Conservation (phyloP, 805 yeast species). For the Lachancea waltii region DNA sequence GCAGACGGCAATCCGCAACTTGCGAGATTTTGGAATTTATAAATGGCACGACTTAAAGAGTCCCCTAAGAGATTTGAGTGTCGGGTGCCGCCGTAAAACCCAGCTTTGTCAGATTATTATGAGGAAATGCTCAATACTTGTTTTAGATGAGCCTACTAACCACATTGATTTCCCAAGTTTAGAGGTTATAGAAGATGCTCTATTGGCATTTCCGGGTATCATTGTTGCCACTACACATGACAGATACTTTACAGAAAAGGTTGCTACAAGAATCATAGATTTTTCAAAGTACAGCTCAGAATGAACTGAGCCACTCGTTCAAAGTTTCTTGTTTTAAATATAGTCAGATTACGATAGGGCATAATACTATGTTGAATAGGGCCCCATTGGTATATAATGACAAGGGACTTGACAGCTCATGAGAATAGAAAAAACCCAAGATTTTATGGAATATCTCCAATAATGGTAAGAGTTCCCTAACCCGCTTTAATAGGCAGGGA, state of each 20-base stretch:
- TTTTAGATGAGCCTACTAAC: constrained; percentile 17
- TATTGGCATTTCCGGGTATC: constrained; percentile 15
- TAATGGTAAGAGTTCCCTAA: neutral
- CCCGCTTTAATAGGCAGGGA: neutral
- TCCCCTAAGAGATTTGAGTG: constrained; percentile 13
- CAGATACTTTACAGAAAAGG: constrained; percentile 15
- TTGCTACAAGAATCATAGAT: constrained; percentile 13
- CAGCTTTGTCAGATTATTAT: constrained; percentile 17
- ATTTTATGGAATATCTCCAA: neutral
- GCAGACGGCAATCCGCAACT: constrained; percentile 14
- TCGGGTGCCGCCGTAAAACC: constrained; percentile 17
- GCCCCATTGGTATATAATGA: neutral
- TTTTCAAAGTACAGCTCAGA: constrained; percentile 11
- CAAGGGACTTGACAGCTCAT: neutral
- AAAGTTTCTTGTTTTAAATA: neutral
- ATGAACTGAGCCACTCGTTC: neutral
- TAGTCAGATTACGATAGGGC: neutral
- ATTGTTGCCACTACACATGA: constrained; percentile 16
- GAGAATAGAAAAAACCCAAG: neutral
- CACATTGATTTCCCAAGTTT: constrained; percentile 17
- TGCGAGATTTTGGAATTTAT: constrained; percentile 14
- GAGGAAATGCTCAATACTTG: constrained; percentile 14
- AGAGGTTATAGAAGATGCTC: constrained; percentile 15
- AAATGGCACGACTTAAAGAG: constrained; percentile 15
- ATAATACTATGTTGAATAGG: neutral